A percentile compares a stretch with the other conserved stretches of the same genome.
Conservation (phyloP, 805 yeast species). For the Saccharomyces cerevisiae region DNA sequence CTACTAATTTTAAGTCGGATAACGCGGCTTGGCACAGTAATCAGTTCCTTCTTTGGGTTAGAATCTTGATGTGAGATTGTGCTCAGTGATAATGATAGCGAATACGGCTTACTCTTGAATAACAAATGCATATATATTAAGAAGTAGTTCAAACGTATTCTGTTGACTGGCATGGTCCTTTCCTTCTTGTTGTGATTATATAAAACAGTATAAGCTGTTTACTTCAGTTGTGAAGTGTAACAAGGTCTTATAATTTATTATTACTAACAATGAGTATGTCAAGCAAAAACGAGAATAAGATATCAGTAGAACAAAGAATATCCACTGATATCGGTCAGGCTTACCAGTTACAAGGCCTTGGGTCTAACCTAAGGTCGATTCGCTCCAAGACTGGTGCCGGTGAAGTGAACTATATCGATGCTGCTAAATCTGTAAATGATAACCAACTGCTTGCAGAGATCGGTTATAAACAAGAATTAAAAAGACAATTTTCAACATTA, state of each 20-base stretch:
- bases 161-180: not conserved
- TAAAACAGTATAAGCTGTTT: not conserved
- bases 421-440: constrained; percentile 15
- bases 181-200: not conserved
- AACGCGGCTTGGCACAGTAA: not conserved
- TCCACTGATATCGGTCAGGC: not conserved
- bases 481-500: constrained; percentile 49
- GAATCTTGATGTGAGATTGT: not conserved
- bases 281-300: not conserved
- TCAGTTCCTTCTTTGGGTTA: not conserved
- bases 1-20: not conserved
- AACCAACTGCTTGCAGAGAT: constrained; percentile 31
- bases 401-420: constrained; percentile 20
- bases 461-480: constrained; percentile 64
- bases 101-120: not conserved
- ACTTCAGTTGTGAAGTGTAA: not conserved
- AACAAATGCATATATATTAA: not conserved
- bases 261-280: not conserved
- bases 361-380: constrained; percentile 5
- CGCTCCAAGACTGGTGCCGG: constrained; percentile 19
- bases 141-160: not conserved
- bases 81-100: not conserved
- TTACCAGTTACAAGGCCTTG: not conserved
- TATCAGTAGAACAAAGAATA: not conserved
- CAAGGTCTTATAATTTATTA: not conserved